Evolutionary conservation across 805 yeast genomes (phyloP), one percentile per base, ranked within the genome.

Genomic region (Metschnikowia arizonensis): DNA sequence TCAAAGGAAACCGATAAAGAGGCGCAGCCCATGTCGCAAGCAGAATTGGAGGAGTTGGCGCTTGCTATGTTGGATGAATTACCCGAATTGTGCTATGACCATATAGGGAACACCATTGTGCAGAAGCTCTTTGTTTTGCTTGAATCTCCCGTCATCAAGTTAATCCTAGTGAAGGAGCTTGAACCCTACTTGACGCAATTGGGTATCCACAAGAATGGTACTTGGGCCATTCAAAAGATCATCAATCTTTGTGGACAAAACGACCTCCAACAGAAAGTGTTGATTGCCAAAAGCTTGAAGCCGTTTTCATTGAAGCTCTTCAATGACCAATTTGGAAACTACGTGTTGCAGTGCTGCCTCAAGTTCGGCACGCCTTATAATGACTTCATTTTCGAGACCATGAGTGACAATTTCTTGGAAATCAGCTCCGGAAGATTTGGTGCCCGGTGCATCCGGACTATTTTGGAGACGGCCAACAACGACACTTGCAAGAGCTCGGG

Each of bases 201-300:
- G 74, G 93, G 97, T 56, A 83, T 88, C 45, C 99, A 93, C 68
- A 93, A 93, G 60, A 93, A 93, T 63, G 99, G 99, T 50, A 93
- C 99, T 4, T 93, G 99, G 99, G 98, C 97, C 1, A 95, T 96
- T 19, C 99, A 93, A 65, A 93, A 91, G 65, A 83, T 93, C 64
- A 89, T 93, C 55, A 85, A 82, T 53, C 50, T 81, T 80, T 39
- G 42, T 15, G 40, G 81, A 74, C 35, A 74, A 78, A 40, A 82
- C 56, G 64, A 62, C 24, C 54, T 46, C 33, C 71, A 65, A 49
- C 74, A 68, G 44, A 83, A 79, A 62, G 67, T 73, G 55, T 61
- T 85, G 40, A 85, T 93, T 35, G 81, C 83, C 7, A 70, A 77
- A 21, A 78, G 88, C 33, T 74, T 93, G 50, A 78, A 79, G 48